Percentiles rank a stretch among this genome's conserved stretches.
Conservation (phyloP, 148 eudicot genomes). For the Drosera capensis region DNA sequence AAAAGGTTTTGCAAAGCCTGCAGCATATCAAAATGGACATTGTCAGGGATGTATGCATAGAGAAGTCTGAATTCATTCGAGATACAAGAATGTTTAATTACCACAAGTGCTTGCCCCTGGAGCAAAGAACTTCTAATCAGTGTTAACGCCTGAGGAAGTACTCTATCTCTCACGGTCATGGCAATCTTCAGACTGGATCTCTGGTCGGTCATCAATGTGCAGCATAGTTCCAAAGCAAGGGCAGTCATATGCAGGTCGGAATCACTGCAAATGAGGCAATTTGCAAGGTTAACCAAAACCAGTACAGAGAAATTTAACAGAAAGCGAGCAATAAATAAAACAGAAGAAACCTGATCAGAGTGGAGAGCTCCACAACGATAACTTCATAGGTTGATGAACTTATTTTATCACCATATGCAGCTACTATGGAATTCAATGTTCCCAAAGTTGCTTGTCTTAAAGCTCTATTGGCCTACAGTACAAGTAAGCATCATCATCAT, state of each 20-base stretch:
- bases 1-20: slow-evolving; percentile 90
- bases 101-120: slow-evolving; percentile 97
- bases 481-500: slow-evolving; percentile 6
- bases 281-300: neutral
- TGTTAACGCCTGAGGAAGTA: slow-evolving; percentile 93
- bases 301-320: slow-evolving; percentile 1
- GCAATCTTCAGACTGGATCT: slow-evolving; percentile 69
- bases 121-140: slow-evolving; percentile 81
- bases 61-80: neutral
- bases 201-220: slow-evolving; percentile 83
- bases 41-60: too few relatives aligned
- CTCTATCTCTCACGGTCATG: slow-evolving; percentile 68
- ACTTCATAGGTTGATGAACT: slow-evolving; percentile 89
- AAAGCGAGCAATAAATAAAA: neutral
- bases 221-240: slow-evolving; percentile 85
- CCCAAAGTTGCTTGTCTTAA: slow-evolving; percentile 92
- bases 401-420: slow-evolving; percentile 90
- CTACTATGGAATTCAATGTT: slow-evolving; percentile 70
- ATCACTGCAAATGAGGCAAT: slow-evolving; percentile 38
- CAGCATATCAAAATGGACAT: slow-evolving; percentile 14
- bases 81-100: slow-evolving; percentile 12
- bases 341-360: slow-evolving; percentile 60
- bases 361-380: slow-evolving; percentile 82
- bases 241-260: slow-evolving; percentile 98
- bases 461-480: slow-evolving; percentile 76